Base-by-base conservation (phyloP, 2,329 filamentous ascomycete species). In the Fusarium domesticum region DNA sequence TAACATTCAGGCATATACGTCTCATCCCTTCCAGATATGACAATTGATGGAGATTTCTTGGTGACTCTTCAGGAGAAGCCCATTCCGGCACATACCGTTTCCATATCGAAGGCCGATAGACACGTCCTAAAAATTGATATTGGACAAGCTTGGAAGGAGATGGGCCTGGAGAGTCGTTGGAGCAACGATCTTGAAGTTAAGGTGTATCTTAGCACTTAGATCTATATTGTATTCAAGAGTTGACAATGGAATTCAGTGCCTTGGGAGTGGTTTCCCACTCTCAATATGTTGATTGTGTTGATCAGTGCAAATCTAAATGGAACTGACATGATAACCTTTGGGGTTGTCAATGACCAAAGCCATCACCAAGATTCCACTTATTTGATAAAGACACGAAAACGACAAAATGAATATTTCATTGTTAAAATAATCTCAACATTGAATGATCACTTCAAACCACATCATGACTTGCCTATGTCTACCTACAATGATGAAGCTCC, bases 1-100 rank as follows among this genome's bases (percentile, higher is more conserved):
- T n/a, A n/a, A n/a, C n/a, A n/a, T n/a, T n/a, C 17, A 64, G 89
- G 87, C 0, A 59, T 96, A 6, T 96, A 90, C 61, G 76, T 96
- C 20, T 90, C 86, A 1, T 74, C 76, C 20, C 73, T 96, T 3
- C 75, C 79, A 1, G 57, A 73, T 1, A 75, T 84, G 58, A 76
- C 72, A 2, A 74, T 90, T 18, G 69, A 78, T 17, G 72, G 80
- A 2, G 76, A 87, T 56, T 82, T 95, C 57, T 81, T 95, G 66
- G 80, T 87, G 6, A 82, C 84, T 16, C 83, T 97, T 0, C 81
- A 83, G 39, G 88, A 85, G 6, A 74, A 78, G 44, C 77, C 85
- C 0, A 76, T 96, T 3, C 85, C 89, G 0, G 59, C 72, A 6
- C 68, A 84, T 40, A 85, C 83, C 0, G 86, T 93, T 2, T 72